Evolutionary conservation across 306 rosid species (phyloP).

Genomic region (Pterocarpus santalinus): DNA sequence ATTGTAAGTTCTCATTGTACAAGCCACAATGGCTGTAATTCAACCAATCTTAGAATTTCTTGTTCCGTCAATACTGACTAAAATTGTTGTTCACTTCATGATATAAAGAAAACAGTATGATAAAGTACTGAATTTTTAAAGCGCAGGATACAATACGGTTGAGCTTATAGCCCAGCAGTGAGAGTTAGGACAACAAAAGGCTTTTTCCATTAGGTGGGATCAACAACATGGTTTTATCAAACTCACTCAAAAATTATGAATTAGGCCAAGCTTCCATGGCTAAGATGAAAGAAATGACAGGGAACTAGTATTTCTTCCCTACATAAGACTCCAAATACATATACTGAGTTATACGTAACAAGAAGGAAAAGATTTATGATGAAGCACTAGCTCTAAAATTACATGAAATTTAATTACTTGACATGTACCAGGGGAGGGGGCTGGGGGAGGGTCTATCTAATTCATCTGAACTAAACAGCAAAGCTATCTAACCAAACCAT

Average conservation of each 20-base stretch:
- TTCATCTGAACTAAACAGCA: neutral
- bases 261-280: neutral
- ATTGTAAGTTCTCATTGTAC: slow-evolving; percentile 18
- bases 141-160: neutral
- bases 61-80: slow-evolving; percentile 1
- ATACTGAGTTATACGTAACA: neutral
- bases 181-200: slow-evolving; percentile 1
- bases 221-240: slow-evolving; percentile 5
- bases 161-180: slow-evolving; percentile 5
- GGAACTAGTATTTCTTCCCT: neutral
- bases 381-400: slow-evolving; percentile 1
- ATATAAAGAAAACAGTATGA: neutral
- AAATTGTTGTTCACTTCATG: neutral
- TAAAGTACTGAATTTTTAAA: slow-evolving; percentile 1
- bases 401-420: neutral
- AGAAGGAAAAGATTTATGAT: slow-evolving; percentile 2
- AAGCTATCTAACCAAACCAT: slow-evolving; percentile 13
- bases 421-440: neutral
- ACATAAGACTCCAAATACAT: slow-evolving; percentile 10
- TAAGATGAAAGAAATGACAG: slow-evolving; percentile 15
- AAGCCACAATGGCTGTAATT: neutral
- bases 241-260: neutral
- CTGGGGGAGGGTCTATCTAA: neutral
- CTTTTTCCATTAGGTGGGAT: neutral
- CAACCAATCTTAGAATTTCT: slow-evolving; percentile 17